Conservation (phyloP, 2,329 filamentous ascomycete genomes). For the Fulvia fulva region DNA sequence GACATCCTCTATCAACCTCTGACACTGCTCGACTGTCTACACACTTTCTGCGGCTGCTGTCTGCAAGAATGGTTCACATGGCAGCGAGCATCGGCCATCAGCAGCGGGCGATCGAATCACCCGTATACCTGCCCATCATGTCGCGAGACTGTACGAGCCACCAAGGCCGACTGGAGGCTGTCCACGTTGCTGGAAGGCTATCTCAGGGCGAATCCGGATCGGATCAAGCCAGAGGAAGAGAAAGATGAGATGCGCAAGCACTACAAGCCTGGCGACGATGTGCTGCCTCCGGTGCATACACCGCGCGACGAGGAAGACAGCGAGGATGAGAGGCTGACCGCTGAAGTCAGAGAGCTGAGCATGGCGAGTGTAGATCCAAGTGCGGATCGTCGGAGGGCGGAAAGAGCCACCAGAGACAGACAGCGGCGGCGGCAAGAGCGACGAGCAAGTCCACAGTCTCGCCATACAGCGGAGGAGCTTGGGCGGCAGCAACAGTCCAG, state of each 20-base stretch:
- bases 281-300: slow-evolving; percentile 62
- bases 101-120: slow-evolving; percentile 36
- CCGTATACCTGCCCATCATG: slow-evolving; percentile 90
- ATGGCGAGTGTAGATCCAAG: slow-evolving; percentile 57
- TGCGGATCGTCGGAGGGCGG: slow-evolving; percentile 23
- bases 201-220: slow-evolving; percentile 71
- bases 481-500: slow-evolving; percentile 9
- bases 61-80: slow-evolving; percentile 93
- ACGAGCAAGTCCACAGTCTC: slow-evolving; percentile 3
- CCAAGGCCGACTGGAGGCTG: slow-evolving; percentile 84
- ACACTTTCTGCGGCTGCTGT: slow-evolving; percentile 89
- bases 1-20: slow-evolving; percentile 54
- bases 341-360: slow-evolving; percentile 69
- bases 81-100: slow-evolving; percentile 58
- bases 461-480: slow-evolving; percentile 7
- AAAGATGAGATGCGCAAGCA: slow-evolving; percentile 69
- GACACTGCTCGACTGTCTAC: slow-evolving; percentile 38
- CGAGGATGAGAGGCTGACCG: slow-evolving; percentile 65
- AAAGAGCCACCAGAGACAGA: slow-evolving; percentile 16
- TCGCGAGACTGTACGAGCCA: slow-evolving; percentile 78
- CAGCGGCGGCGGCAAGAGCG: slow-evolving; percentile 17
- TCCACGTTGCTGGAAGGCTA: slow-evolving; percentile 88
- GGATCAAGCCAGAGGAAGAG: slow-evolving; percentile 66
- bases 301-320: slow-evolving; percentile 49
- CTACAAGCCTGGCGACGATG: slow-evolving; percentile 77